Evolutionary conservation across 2,329 filamentous ascomycete genomes (phyloP).

Genomic region (Trichoderma hamatum): DNA sequence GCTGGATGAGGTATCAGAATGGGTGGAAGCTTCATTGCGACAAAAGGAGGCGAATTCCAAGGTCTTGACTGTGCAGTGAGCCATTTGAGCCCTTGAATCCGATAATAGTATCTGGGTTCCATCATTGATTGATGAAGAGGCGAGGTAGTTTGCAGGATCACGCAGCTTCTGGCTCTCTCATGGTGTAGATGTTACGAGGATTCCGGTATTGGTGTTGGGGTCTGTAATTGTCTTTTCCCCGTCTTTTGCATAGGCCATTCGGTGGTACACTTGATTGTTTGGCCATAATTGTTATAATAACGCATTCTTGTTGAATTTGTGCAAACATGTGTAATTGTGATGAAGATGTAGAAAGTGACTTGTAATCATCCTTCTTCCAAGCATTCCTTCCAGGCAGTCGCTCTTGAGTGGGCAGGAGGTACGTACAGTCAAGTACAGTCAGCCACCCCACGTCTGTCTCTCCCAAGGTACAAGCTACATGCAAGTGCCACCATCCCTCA

Average conservation of each 20-base stretch:
- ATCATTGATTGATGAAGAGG: neutral
- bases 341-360: neutral
- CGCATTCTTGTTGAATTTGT: neutral
- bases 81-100: neutral
- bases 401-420: neutral
- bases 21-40: constrained; percentile 55
- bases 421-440: constrained; percentile 5
- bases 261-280: neutral
- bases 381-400: neutral
- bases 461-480: neutral
- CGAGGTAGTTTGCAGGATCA: neutral
- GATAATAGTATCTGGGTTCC: neutral
- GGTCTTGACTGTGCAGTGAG: constrained; percentile 52
- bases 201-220: neutral
- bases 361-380: neutral
- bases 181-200: neutral
- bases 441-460: constrained; percentile 19
- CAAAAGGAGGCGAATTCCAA: constrained; percentile 56
- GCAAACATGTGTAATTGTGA: neutral
- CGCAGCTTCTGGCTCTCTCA: neutral
- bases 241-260: neutral
- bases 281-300: neutral
- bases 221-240: neutral
- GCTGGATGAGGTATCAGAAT: constrained; percentile 54
- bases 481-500: neutral